A percentile compares a stretch with the other conserved stretches of the same genome.
These are phyloP conservation scores for Flaveria linearis DNA, from an alignment of 129 eudicot genomes.

Conservation along the genomic window DNA sequence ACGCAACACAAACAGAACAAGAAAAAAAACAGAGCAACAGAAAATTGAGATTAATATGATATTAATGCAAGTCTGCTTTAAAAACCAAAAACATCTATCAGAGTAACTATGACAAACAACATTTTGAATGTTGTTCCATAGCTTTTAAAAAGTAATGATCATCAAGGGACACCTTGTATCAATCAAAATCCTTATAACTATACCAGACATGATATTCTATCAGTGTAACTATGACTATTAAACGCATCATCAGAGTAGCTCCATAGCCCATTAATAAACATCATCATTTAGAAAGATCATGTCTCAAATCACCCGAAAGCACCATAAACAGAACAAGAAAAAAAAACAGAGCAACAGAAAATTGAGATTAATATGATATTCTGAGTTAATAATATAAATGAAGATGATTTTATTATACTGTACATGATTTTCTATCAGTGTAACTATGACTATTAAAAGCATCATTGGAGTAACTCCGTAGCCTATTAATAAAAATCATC, in stretches of 20 bases:
- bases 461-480: constrained; percentile 44
- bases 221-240: constrained; percentile 69
- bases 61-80: background rate
- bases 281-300: constrained; percentile 54
- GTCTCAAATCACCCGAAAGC: background rate
- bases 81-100: constrained; percentile 37
- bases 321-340: background rate
- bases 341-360: background rate
- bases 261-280: constrained; percentile 41
- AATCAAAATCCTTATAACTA: background rate
- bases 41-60: background rate
- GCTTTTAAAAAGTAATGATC: constrained; percentile 34
- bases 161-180: background rate
- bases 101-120: constrained; percentile 64
- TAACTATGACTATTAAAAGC: constrained; percentile 55
- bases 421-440: constrained; percentile 51
- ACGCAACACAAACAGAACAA: background rate
- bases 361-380: background rate
- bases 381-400: background rate
- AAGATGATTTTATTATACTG: background rate
- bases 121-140: constrained; percentile 35
- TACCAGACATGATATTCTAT: constrained; percentile 39
- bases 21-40: background rate
- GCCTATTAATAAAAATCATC: constrained; percentile 22
- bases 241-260: constrained; percentile 53